Percentiles rank a stretch among this genome's conserved stretches.
These are phyloP conservation scores for Paraconiothyrium brasiliense DNA, from an alignment of 2,329 filamentous ascomycete species.

Conservation along the genomic window DNA sequence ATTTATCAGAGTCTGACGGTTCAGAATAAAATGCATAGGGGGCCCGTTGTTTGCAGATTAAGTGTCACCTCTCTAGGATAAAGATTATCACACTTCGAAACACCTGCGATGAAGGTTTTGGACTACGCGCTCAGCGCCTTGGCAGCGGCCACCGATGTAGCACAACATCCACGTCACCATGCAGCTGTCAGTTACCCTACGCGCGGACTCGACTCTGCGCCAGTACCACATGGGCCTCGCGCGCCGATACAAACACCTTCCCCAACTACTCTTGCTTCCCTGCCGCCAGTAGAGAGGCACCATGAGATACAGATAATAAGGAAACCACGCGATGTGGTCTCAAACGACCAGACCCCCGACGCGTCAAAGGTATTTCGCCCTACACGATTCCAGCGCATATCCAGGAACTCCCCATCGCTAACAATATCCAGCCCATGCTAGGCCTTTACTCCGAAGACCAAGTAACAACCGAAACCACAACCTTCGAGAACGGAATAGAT, in stretches of 20 bases:
- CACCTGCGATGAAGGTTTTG: slow-evolving; percentile 9
- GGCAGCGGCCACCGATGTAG: slow-evolving; percentile 7
- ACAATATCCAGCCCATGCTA: slow-evolving; percentile 9
- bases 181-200: slow-evolving; percentile 10
- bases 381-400: no score
- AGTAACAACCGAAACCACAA: slow-evolving; percentile 13
- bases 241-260: slow-evolving; percentile 5
- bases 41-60: slow-evolving; percentile 6
- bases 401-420: slow-evolving; percentile 1
- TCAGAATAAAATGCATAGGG: slow-evolving; percentile 6
- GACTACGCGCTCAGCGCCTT: slow-evolving; percentile 9
- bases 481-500: slow-evolving; percentile 14
- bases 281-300: slow-evolving; percentile 4
- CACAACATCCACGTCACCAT: slow-evolving; percentile 1
- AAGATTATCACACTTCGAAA: slow-evolving; percentile 8
- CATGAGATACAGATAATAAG: slow-evolving; percentile 3
- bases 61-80: not conserved
- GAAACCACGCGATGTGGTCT: not conserved
- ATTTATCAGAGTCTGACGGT: not conserved
- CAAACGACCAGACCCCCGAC: slow-evolving; percentile 10
- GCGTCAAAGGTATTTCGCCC: slow-evolving; percentile 7
- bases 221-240: slow-evolving; percentile 5
- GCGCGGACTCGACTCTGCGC: slow-evolving; percentile 6
- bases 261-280: not conserved
- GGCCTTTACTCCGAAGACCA: slow-evolving; percentile 11